A percentile compares a stretch with the other conserved stretches of the same genome.
These are phyloP conservation scores for Ogataea salicorniae DNA, from an alignment of 805 yeast genomes.

Conservation along the genomic window DNA sequence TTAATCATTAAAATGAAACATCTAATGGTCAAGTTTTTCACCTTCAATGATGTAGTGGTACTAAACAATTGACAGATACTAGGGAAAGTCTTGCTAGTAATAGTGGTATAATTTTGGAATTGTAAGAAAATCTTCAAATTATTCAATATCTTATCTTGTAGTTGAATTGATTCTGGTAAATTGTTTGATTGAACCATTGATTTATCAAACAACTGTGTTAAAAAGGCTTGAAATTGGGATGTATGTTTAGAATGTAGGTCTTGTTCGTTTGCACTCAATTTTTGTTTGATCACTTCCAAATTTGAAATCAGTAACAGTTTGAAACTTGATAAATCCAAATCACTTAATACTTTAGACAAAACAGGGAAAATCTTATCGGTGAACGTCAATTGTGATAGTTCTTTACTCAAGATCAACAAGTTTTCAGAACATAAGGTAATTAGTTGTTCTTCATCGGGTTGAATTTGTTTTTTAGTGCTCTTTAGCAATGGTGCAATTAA, in stretches of 20 bases:
- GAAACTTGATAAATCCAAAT: slow-evolving; percentile 25
- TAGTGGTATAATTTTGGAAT: slow-evolving; percentile 42
- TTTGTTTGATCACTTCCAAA: slow-evolving; percentile 22
- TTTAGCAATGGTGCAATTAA: slow-evolving; percentile 37
- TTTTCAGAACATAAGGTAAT: slow-evolving; percentile 47
- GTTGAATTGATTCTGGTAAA: slow-evolving; percentile 14
- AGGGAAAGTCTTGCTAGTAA: slow-evolving; percentile 76
- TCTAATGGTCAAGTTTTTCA: slow-evolving; percentile 63
- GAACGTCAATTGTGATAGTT: slow-evolving; percentile 72
- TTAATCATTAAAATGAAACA: slow-evolving; percentile 53
- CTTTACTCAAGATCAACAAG: slow-evolving; percentile 56
- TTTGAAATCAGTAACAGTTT: slow-evolving; percentile 29
- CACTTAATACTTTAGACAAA: slow-evolving; percentile 26
- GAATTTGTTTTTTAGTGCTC: background rate
- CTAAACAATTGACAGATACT: slow-evolving; percentile 66
- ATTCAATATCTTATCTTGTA: slow-evolving; percentile 32
- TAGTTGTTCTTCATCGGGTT: slow-evolving; percentile 29
- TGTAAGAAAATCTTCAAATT: slow-evolving; percentile 25
- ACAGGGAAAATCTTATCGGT: slow-evolving; percentile 59
- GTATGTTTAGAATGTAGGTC: slow-evolving; percentile 19
- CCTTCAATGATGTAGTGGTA: slow-evolving; percentile 76
- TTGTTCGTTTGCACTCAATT: slow-evolving; percentile 25
- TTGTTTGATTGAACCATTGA: slow-evolving; percentile 18
- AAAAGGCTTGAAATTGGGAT: slow-evolving; percentile 25
- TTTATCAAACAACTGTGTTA: slow-evolving; percentile 30